Conservation (phyloP, 2,329 filamentous ascomycete species). For the Samsoniella hepiali region DNA sequence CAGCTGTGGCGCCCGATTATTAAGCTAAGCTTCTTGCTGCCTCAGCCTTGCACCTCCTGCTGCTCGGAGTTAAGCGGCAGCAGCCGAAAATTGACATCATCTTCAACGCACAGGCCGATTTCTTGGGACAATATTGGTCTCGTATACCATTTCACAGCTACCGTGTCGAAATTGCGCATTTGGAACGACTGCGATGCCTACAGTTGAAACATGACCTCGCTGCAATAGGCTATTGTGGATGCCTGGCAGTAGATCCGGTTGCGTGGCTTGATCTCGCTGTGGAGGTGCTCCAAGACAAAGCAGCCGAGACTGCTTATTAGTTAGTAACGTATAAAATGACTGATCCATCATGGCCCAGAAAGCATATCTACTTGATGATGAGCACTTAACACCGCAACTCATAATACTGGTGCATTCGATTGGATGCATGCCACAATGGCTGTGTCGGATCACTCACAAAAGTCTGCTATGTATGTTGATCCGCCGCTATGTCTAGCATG, state of each 20-base stretch:
- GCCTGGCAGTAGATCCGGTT: not conserved
- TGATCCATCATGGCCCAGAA: not conserved
- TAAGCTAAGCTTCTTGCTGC: slow-evolving; percentile 10
- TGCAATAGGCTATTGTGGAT: not conserved
- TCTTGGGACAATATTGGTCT: not conserved
- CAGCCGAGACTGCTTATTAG: not conserved
- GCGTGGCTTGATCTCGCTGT: slow-evolving; percentile 2
- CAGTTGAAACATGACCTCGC: not conserved
- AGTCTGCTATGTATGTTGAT: not conserved
- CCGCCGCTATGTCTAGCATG: not conserved
- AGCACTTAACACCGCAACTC: not conserved
- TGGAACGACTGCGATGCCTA: not conserved
- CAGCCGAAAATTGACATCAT: not conserved
- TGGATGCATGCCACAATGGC: not conserved
- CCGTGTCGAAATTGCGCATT: not conserved
- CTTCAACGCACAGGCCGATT: not conserved
- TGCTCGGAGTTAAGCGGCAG: slow-evolving; percentile 6
- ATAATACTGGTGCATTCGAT: not conserved
- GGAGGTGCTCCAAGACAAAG: not conserved
- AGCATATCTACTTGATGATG: not conserved
- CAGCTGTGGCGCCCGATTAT: slow-evolving; percentile 6
- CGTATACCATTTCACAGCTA: not conserved
- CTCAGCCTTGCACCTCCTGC: slow-evolving; percentile 5
- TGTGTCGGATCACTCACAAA: too few species aligned
- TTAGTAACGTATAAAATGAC: not conserved